Base-by-base conservation (phyloP, 2,329 filamentous ascomycete genomes). In the Stagonosporopsis chrysanthemi region DNA sequence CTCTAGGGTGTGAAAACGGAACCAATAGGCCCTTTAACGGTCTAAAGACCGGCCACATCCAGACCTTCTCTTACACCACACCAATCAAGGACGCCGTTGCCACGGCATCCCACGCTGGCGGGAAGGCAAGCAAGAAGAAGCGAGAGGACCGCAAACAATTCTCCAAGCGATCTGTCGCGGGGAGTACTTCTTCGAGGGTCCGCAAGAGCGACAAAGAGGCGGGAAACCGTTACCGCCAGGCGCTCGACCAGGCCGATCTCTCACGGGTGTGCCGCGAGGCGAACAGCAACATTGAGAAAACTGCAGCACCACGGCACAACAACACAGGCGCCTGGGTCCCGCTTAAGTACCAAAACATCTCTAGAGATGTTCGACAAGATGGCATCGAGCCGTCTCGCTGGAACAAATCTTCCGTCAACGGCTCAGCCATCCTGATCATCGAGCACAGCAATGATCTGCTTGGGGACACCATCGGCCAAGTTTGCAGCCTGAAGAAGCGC, bases 311-410 rank as follows among this genome's bases (percentile, higher is more conserved):
- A 15, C 39, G 54, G 15, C 31, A 49, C 28, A 47, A 52, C 23
- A 36, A 51, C 11, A 41, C 47, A 26, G 50, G 31, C n/a, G 60
- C 62, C 14, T 68, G 66, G 62, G 56, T 43, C 3, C 39, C 42
- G 3, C 59, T 69, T 15, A 68, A 68, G 29, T 38, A 39, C 24
- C 67, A 70, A 56, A 70, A 70, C 47, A 57, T 65, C 40, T 59
- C 58, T 19, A 36, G 51, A n/a, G 60, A 65, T 42, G 52, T 69
- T 26, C 35, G 48, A n/a, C 49, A 57, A 12, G 52, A 52, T 38
- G 40, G 52, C 5, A 48, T 60, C 26, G 42, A 57, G 8, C 62
- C 62, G 2, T 55, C 64, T 6, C 28, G 43, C 6, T 58, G 40
- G 43, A 67, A 67, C 55, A 67, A 67, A 31, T 50, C 44, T 4